Conservation (phyloP, 108 stramenopile genomes). For the Aurantiochytrium sp. region DNA sequence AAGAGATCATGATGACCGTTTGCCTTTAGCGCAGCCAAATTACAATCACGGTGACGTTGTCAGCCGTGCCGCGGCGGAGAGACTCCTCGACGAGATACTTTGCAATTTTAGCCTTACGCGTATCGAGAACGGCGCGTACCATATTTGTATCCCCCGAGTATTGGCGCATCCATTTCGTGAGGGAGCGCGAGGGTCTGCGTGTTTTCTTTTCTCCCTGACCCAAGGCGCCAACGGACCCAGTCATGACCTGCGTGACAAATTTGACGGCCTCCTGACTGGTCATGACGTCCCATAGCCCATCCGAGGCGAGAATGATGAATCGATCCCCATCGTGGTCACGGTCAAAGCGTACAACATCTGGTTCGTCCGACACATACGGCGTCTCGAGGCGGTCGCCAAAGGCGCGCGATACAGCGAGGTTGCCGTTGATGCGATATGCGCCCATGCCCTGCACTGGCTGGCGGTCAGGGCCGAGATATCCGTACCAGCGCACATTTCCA, state of each 20-base stretch:
- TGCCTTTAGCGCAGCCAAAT: slow-evolving; percentile 27
- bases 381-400: slow-evolving; percentile 84
- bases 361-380: slow-evolving; percentile 68
- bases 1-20: background rate
- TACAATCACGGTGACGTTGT: slow-evolving; percentile 46
- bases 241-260: slow-evolving; percentile 53
- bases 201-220: slow-evolving; percentile 25
- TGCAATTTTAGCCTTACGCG: slow-evolving; percentile 47
- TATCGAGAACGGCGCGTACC: slow-evolving; percentile 38
- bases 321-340: slow-evolving; percentile 39
- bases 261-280: slow-evolving; percentile 79
- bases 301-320: slow-evolving; percentile 68
- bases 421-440: slow-evolving; percentile 87
- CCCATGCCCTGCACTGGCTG: slow-evolving; percentile 58
- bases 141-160: slow-evolving; percentile 37
- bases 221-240: slow-evolving; percentile 29
- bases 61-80: slow-evolving; percentile 36
- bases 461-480: slow-evolving; percentile 20
- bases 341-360: slow-evolving; percentile 59
- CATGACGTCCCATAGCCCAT: slow-evolving; percentile 97
- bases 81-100: slow-evolving; percentile 47
- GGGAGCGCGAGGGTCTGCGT: slow-evolving; percentile 26
- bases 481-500: slow-evolving; percentile 39
- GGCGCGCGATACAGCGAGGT: slow-evolving; percentile 78
- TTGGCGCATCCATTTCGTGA: slow-evolving; percentile 36